These are phyloP conservation scores for Sugiyamaella smithiae DNA, from an alignment of 805 yeast genomes.

Conservation along the genomic window DNA sequence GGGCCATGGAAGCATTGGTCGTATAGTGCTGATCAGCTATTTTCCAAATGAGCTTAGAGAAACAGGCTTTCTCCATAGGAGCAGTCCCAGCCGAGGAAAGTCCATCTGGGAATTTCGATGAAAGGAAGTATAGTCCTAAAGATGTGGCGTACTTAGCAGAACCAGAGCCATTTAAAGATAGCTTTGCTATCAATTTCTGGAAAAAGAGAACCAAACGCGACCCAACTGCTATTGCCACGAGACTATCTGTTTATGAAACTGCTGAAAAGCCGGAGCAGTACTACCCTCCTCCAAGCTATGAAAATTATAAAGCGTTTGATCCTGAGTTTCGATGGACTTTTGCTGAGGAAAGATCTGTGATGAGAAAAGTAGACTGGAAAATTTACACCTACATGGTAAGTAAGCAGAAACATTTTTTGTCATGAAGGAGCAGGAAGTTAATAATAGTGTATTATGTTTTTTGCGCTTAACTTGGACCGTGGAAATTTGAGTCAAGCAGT, in stretches of 20 bases:
- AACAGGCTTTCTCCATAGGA: too few relatives aligned
- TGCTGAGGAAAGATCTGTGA: constrained; percentile 49
- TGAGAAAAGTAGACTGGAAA: constrained; percentile 53
- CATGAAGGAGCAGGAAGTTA: constrained; percentile 11
- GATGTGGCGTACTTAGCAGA: neutral
- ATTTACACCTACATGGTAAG: constrained; percentile 44
- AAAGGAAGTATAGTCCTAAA: neutral
- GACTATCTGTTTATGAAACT: constrained; percentile 8
- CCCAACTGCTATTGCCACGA: constrained; percentile 7
- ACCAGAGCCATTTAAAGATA: neutral
- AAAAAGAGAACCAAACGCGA: neutral
- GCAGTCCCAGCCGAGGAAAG: too few relatives aligned
- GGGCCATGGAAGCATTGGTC: too few relatives aligned
- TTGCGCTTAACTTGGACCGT: constrained; percentile 58
- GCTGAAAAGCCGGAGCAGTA: constrained; percentile 1
- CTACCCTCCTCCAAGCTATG: neutral
- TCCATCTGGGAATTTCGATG: neutral
- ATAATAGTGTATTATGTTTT: constrained; percentile 55
- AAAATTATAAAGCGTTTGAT: constrained; percentile 36
- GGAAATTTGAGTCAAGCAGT: constrained; percentile 57
- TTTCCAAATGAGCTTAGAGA: too few relatives aligned
- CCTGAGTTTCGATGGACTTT: constrained; percentile 55
- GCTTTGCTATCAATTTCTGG: constrained; percentile 1
- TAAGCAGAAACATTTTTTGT: constrained; percentile 25
- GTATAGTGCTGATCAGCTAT: too few relatives aligned